Evolutionary conservation across 2,329 filamentous ascomycete species (phyloP).

Genomic region (Aspergillus sp.): DNA sequence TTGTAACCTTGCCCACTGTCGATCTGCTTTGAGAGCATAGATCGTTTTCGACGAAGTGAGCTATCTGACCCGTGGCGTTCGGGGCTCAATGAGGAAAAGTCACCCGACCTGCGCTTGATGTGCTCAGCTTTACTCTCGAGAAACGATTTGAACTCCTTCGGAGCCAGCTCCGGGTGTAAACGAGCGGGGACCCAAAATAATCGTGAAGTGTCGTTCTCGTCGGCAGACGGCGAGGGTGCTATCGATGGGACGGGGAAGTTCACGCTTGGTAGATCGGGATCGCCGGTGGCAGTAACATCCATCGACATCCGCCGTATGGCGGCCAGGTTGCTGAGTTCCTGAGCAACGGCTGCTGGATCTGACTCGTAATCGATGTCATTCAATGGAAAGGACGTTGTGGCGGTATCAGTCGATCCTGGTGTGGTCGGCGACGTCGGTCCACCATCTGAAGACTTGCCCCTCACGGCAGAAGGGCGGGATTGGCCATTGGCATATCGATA

Average conservation of each 20-base stretch:
- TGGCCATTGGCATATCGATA: conserved; percentile 39
- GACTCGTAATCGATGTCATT: conserved; percentile 90
- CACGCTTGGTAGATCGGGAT: conserved; percentile 59
- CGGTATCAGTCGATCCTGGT: conserved; percentile 62
- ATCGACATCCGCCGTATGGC: conserved; percentile 91
- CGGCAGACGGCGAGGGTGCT: conserved; percentile 52
- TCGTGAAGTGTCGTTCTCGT: conserved; percentile 85
- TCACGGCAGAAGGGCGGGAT: conserved; percentile 29
- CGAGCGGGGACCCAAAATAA: conserved; percentile 95
- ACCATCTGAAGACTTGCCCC: conserved; percentile 45
- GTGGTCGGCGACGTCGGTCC: conserved; percentile 60
- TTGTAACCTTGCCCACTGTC: conserved; percentile 76
- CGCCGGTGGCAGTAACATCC: conserved; percentile 72
- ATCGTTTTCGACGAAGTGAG: conserved; percentile 82
- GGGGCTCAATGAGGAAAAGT: conserved; percentile 61
- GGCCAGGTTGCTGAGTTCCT: conserved; percentile 90
- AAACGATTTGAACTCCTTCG: conserved; percentile 95
- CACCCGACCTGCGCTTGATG: conserved; percentile 82
- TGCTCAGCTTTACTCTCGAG: conserved; percentile 90
- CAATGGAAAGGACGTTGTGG: conserved; percentile 69
- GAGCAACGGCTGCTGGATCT: conserved; percentile 83
- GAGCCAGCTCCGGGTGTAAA: conserved; percentile 91
- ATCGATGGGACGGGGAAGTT: conserved; percentile 47
- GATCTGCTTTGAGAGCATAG: conserved; percentile 91
- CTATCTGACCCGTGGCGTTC: conserved; percentile 59